Base-by-base conservation (phyloP, 202 grass and related monocot species). In the Musa balbisiana region DNA sequence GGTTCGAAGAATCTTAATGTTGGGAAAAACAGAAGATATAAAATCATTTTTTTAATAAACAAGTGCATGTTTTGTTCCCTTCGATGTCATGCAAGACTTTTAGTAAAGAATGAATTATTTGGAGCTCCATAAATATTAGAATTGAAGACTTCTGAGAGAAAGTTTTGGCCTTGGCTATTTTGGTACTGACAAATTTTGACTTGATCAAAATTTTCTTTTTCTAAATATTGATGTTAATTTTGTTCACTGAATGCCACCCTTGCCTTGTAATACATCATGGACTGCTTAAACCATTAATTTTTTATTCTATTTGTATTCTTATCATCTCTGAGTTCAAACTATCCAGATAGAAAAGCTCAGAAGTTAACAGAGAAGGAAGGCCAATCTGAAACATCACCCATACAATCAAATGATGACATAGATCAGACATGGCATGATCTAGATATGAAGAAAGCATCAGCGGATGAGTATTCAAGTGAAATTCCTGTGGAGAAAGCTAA, bases 401-500 rank as follows among this genome's bases (percentile, higher is more conserved):
- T 65, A 51, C 76, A 65, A 0, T 78, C 88, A 85, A 88, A 89
- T 69, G 77, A 89, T 78, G 83, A 91, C 24, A 89, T 76, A 89
- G 82, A 89, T 82, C 79, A 75, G 55, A 64, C 62, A 64, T 67
- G 52, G 72, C 63, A 75, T 71, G 82, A 89, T 69, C 68, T 56
- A 53, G 71, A 74, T 73, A 66, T 72, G 79, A 26, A 80, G 54
- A 88, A 83, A 71, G 56, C 73, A 80, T 82, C 83, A 75, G 64
- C 66, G 3, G 82, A 88, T 70, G 83, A 90, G 22, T 29, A 51
- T 67, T 83, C 83, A 86, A 85, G 74, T 69, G 80, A 69, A 79
- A 82, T 62, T 77, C 77, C 80, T 55, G 76, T 8, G 0, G 84
- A 74, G 19, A 87, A 82, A 80, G 53, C 72, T 77, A 50, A 43